Base-by-base conservation (phyloP, 176 grass and related monocot species). In the Saccharum spontaneum region DNA sequence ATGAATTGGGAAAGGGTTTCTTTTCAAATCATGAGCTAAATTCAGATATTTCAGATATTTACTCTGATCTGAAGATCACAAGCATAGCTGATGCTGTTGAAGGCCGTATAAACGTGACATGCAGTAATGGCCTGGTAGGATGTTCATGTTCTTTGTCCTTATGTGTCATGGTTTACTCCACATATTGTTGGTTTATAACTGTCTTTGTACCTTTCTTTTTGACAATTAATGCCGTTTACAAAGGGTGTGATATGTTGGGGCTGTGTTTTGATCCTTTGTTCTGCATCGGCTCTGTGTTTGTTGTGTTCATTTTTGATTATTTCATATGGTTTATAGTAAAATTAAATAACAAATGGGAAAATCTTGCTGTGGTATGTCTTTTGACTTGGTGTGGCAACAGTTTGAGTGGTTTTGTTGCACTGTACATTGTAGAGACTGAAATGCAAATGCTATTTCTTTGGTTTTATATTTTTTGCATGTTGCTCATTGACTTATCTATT, bases 21-120 rank as follows among this genome's bases (percentile, higher is more conserved):
- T 61, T 87, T 71, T 82, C 80, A 67, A 82, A 69, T 62, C 22
- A 37, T 4, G 61, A 80, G 9, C 73, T 80, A 60, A 87, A 74
- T 80, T 60, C 65, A 10, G 68, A 85, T 65, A 76, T 40, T 82
- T 64, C 69, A 75, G 40, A 89, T 38, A 76, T 82, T 76, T 81
- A 61, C 80, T 91, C 67, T 81, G 88, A 88, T 65, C 37, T 91
- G 79, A 93, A 89, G 91, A 95, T 98, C 78, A 87, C 86, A 85
- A 87, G 87, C 84, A 89, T 98, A 82, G 79, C 87, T 22, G 93
- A 95, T 92, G 78, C 91, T 81, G 95, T 98, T 90, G 91, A 95
- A 87, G 92, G 89, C 5, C 89, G 91, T 37, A 73, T 98, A 82
- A 98, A 98, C 87, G 80, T 98, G 54, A 89, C 86, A 86, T 91